Conservation (phyloP, 805 yeast genomes). For the Sugiyamaella smithiae region DNA sequence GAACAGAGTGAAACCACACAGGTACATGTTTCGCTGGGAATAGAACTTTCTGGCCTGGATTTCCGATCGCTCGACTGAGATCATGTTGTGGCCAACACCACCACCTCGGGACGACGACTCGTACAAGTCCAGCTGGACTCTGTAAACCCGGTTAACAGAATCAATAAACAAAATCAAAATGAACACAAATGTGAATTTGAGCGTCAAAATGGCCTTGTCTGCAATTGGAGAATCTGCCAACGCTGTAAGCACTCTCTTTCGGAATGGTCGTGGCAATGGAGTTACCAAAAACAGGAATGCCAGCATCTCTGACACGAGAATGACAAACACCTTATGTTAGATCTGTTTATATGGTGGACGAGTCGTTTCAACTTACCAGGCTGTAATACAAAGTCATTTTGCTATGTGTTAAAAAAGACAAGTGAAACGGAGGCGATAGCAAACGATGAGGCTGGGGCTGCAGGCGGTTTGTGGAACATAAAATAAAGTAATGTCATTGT, state of each 20-base stretch:
- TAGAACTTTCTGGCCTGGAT: constrained; percentile 88
- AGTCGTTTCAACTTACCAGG: constrained; percentile 31
- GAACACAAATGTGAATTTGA: constrained; percentile 80
- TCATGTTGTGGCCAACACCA: constrained; percentile 33
- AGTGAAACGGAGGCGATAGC: neutral
- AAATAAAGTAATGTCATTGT: too few species aligned
- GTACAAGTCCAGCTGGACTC: constrained; percentile 59
- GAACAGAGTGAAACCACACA: constrained; percentile 93
- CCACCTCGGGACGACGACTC: constrained; percentile 35
- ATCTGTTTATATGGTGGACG: too few species aligned
- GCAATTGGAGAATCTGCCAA: constrained; percentile 61
- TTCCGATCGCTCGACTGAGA: constrained; percentile 65
- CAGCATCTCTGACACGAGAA: constrained; percentile 73
- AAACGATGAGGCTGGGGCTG: neutral
- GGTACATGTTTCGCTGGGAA: constrained; percentile 93
- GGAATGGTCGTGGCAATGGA: constrained; percentile 75
- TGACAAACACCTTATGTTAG: constrained; percentile 54
- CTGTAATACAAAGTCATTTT: constrained; percentile 45
- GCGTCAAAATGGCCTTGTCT: constrained; percentile 68
- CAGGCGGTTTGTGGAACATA: neutral
- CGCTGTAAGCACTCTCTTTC: constrained; percentile 59
- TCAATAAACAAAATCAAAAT: constrained; percentile 82
- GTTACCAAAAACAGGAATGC: constrained; percentile 76
- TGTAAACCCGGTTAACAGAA: constrained; percentile 76
- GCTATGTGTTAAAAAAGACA: neutral